Evolutionary conservation across 1,139 yeast species (phyloP).

Genomic region (Meyerozyma carpophila): DNA sequence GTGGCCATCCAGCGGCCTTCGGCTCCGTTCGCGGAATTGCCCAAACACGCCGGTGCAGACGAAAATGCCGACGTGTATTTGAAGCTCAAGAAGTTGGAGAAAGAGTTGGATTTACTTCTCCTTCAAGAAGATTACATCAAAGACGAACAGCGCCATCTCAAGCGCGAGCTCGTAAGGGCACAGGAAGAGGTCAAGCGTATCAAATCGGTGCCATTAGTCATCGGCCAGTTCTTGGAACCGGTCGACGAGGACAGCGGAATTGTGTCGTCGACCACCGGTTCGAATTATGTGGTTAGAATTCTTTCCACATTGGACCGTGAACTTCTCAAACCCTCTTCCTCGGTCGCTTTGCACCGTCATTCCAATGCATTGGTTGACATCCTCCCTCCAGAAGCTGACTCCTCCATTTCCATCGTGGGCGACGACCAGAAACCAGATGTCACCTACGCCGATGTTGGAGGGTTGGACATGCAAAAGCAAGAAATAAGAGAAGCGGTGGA

Average conservation of each 20-base stretch:
- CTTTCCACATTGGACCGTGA: conserved; percentile 93
- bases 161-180: conserved; percentile 90
- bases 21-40: conserved; percentile 10
- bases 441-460: conserved; percentile 93
- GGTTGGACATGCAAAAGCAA: conserved; percentile 97
- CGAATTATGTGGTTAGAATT: conserved; percentile 93
- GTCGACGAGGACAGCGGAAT: conserved; percentile 96
- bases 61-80: conserved; percentile 67
- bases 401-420: conserved; percentile 90
- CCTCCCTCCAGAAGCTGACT: conserved; percentile 97
- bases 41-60: conserved; percentile 14
- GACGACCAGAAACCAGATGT: conserved; percentile 92
- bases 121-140: conserved; percentile 95
- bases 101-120: conserved; percentile 75
- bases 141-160: conserved; percentile 95
- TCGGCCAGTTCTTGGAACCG: conserved; percentile 97
- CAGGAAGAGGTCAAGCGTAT: conserved; percentile 98
- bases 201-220: conserved; percentile 94
- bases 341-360: conserved; percentile 97
- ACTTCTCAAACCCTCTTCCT: conserved; percentile 86
- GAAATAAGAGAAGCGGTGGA: conserved; percentile 99
- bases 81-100: conserved; percentile 79
- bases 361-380: conserved; percentile 96
- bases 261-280: conserved; percentile 95
- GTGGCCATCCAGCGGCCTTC: conserved; percentile 4